Evolutionary conservation across 345 rosid genomes (phyloP).

Genomic region (Hevea brasiliensis): DNA sequence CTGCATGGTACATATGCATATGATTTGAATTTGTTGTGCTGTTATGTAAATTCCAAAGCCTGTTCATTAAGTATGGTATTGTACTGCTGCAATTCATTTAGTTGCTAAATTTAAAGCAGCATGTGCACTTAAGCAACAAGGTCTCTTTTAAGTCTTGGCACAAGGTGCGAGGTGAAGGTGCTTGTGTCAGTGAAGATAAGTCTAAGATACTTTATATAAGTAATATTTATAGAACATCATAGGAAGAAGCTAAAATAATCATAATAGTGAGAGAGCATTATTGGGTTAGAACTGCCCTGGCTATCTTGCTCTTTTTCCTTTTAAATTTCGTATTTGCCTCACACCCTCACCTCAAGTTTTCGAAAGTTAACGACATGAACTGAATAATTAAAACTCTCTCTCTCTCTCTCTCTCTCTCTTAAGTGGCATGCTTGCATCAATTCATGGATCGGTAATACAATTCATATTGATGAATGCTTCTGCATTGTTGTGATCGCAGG

Average conservation of each 20-base stretch:
- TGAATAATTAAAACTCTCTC: neutral
- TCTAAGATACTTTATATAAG: no score
- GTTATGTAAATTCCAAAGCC: neutral
- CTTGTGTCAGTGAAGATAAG: no score
- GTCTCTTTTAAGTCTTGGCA: neutral
- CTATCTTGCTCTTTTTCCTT: neutral
- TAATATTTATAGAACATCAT: neutral
- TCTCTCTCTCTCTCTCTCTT: neutral
- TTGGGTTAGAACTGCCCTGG: neutral
- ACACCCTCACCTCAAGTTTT: neutral
- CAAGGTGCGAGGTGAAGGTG: neutral
- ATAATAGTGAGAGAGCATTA: neutral
- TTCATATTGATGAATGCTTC: neutral
- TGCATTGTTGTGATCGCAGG: constrained; percentile 39
- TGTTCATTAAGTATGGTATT: neutral
- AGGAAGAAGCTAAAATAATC: no score
- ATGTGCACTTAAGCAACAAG: neutral
- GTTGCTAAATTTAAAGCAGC: neutral
- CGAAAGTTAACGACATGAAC: neutral
- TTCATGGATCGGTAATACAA: neutral
- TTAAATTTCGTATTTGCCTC: neutral
- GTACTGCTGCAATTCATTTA: neutral
- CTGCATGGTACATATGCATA: no score
- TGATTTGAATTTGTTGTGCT: neutral
- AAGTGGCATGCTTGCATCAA: neutral